phyloP scores from a whole-genome alignment of 352 stramenopile species.

The Globisporangium recalcitrans region DNA sequence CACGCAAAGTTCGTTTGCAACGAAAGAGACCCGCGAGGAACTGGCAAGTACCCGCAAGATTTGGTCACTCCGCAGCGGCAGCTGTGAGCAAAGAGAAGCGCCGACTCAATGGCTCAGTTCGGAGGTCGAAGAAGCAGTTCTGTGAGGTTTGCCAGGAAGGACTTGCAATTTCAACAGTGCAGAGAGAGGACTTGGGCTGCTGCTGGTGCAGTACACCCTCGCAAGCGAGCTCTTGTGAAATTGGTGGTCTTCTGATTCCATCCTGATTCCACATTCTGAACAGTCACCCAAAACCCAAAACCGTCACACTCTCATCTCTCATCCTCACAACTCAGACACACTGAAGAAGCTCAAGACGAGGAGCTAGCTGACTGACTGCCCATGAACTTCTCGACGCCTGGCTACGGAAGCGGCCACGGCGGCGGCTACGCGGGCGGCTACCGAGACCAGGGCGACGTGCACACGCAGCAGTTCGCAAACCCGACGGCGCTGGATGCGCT shows the following conservation, averaged over 20 bases:
- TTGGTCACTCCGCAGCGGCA: background rate
- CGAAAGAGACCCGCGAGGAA: constrained; percentile 11
- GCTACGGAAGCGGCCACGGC: constrained; percentile 15
- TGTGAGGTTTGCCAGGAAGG: too few species aligned
- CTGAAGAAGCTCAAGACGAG: background rate
- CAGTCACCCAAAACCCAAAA: background rate
- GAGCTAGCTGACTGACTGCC: background rate
- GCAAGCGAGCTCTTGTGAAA: too few species aligned
- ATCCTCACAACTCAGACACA: background rate
- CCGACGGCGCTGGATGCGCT: constrained; percentile 57
- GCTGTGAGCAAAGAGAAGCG: background rate
- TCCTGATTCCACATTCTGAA: background rate
- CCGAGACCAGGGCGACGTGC: constrained; percentile 30
- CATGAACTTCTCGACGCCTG: constrained; percentile 21
- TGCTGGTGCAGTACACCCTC: too few species aligned
- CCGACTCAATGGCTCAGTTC: too few species aligned
- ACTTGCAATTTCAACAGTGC: too few species aligned
- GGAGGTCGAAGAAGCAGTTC: too few species aligned
- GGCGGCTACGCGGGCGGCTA: constrained; percentile 23
- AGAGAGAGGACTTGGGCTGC: too few species aligned
- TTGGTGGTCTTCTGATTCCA: too few species aligned
- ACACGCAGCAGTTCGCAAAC: constrained; percentile 21
- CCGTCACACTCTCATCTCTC: background rate
- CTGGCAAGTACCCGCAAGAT: constrained; percentile 7
- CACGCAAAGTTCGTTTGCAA: background rate